Base-by-base conservation (phyloP, 2,329 filamentous ascomycete species). In the Alternaria sp. region DNA sequence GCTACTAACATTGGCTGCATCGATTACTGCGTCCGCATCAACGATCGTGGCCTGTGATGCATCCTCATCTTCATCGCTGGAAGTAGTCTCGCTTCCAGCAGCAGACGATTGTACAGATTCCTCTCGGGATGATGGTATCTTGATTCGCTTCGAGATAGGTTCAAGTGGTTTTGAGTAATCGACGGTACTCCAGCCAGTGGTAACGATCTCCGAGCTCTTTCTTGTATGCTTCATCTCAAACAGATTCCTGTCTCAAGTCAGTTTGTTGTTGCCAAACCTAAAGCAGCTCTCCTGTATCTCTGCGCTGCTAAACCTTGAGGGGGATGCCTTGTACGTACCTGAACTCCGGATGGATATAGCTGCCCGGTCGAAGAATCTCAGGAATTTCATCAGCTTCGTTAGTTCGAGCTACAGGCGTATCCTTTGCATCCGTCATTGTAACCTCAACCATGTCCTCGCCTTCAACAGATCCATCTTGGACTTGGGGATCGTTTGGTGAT, bases 371-470 rank as follows among this genome's bases (percentile, higher is more conserved):
- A 81, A 82, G 83, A 81, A 92, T 64, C 22, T 74, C 68, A 3
- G 76, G 71, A 12, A 70, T 24, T 12, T 66, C 62, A 44, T 73
- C 67, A 55, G 57, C 48, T 24, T 61, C 63, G 38, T 34, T 9
- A 76, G 75, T 24, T 65, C 59, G 22, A 20, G 39, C n/a, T 5
- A 61, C 34, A 20, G 64, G 54, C 5, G 68, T 65, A 58, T 84
- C 81, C 16, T 73, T 74, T 3, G 82, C 81, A 68, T 93, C 90
- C 54, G 88, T 89, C 89, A 97, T 94, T 0, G 91, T 91, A 16
- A 99, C 89, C 73, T 97, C 92, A 6, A 98, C 91, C 71, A 97
- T 88, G 62, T 97, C 94, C 76, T 97, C 94, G 9, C 93, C 91
- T 75, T 94, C 90, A 2, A 96, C 86, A 3, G 94, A 97, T 28